A percentile compares a stretch with the other conserved stretches of the same genome.
Conservation (phyloP, 2,329 filamentous ascomycete species). For the Magnaporthiopsis poae region DNA sequence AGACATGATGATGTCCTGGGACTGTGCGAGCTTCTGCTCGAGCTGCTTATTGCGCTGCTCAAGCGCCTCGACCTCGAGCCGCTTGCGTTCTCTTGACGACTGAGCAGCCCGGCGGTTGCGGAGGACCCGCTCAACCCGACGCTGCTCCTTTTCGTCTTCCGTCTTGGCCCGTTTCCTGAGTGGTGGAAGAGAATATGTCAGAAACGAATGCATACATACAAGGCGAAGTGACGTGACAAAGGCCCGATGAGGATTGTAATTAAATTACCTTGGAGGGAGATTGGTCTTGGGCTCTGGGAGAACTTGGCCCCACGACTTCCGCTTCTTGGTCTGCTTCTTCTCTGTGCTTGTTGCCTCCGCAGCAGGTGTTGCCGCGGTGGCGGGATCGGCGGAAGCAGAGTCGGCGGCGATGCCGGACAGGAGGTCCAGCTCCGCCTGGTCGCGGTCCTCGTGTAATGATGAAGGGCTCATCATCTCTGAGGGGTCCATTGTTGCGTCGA, state of each 20-base stretch:
- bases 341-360: conserved; percentile 26
- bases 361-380: conserved; percentile 14
- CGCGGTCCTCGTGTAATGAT: conserved; percentile 25
- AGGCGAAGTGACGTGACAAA: neutral
- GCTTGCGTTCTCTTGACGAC: conserved; percentile 89
- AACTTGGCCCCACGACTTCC: conserved; percentile 97
- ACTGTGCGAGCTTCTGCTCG: conserved; percentile 48
- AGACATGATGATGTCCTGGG: conserved; percentile 31
- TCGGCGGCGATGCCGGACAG: conserved; percentile 16
- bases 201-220: neutral
- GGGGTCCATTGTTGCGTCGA: conserved; percentile 31
- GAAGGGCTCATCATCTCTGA: conserved; percentile 41
- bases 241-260: neutral
- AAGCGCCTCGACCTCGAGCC: conserved; percentile 75
- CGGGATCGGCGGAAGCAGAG: conserved; percentile 11
- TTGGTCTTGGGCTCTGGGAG: conserved; percentile 94
- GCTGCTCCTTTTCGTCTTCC: conserved; percentile 96
- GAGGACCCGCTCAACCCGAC: conserved; percentile 91
- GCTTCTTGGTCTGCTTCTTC: conserved; percentile 78
- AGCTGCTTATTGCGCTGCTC: conserved; percentile 66
- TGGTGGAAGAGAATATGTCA: neutral
- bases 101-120: conserved; percentile 92
- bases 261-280: conserved; percentile 74
- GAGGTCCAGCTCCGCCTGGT: conserved; percentile 18
- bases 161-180: conserved; percentile 91